phyloP scores from a whole-genome alignment of 805 yeast genomes.

The Cyberlindnera mrakii region DNA sequence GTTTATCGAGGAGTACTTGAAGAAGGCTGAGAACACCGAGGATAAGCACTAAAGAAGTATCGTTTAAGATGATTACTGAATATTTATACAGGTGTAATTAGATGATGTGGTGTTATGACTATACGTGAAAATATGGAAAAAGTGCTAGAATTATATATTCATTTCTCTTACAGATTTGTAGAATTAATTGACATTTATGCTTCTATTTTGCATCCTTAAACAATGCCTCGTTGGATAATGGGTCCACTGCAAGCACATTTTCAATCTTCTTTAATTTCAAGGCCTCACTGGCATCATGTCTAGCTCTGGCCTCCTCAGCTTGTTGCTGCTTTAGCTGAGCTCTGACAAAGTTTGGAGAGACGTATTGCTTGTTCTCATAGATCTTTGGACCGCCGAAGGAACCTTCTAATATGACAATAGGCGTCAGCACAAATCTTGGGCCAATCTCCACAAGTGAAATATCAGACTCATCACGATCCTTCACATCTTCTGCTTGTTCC shows the following conservation, averaged over 20 bases:
- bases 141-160: background rate
- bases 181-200: background rate
- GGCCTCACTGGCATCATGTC: constrained; percentile 75
- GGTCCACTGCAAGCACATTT: constrained; percentile 70
- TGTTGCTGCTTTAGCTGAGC: constrained; percentile 78
- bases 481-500: constrained; percentile 52
- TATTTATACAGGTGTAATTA: too few species aligned
- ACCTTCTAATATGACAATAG: constrained; percentile 88
- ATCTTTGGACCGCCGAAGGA: constrained; percentile 97
- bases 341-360: constrained; percentile 91
- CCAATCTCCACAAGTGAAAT: constrained; percentile 89
- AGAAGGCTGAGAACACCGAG: constrained; percentile 35
- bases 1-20: constrained; percentile 66
- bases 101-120: background rate
- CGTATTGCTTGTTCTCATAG: constrained; percentile 93
- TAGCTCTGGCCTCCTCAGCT: constrained; percentile 70
- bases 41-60: constrained; percentile 20
- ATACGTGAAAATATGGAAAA: background rate
- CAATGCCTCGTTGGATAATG: constrained; percentile 70
- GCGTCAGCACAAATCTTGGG: constrained; percentile 90
- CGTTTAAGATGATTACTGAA: too few species aligned
- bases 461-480: constrained; percentile 50
- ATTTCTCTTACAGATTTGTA: constrained; percentile 3
- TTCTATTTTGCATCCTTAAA: constrained; percentile 41
- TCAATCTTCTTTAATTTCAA: constrained; percentile 73